Conservation (phyloP, 306 rosid genomes). For the Spatholobus suberectus region DNA sequence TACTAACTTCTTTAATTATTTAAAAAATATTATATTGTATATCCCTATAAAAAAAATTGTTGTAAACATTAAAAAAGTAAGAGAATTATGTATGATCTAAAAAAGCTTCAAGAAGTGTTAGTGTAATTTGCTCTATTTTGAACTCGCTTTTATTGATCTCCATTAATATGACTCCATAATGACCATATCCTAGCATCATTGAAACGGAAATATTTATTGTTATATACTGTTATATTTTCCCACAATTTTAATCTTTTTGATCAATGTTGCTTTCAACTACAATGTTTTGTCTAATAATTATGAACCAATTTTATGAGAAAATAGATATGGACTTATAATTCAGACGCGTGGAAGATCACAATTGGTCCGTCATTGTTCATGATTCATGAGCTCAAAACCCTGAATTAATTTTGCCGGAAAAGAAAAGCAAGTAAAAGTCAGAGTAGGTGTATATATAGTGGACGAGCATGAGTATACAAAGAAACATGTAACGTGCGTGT, state of each 20-base stretch:
- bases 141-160: neutral
- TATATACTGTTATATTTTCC: neutral
- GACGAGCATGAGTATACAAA: conserved; percentile 10
- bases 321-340: conserved; percentile 8
- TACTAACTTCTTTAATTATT: too few species aligned
- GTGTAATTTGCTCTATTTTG: too few species aligned
- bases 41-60: too few species aligned
- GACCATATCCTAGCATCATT: conserved; percentile 46
- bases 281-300: conserved; percentile 28
- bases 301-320: conserved; percentile 39
- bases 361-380: conserved; percentile 27
- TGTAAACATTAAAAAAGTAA: too few species aligned
- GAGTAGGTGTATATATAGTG: conserved; percentile 10
- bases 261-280: conserved; percentile 41
- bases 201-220: conserved; percentile 39
- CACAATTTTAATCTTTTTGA: neutral
- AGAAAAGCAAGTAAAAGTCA: conserved; percentile 35
- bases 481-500: conserved; percentile 42
- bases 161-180: conserved; percentile 32
- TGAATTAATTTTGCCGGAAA: conserved; percentile 8
- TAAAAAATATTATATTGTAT: too few species aligned
- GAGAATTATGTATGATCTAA: too few species aligned
- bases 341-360: conserved; percentile 2
- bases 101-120: too few species aligned
- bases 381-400: conserved; percentile 5